Evolutionary conservation across 495 filamentous ascomycete species (phyloP).

Genomic region (Cercophora newfieldiana): DNA sequence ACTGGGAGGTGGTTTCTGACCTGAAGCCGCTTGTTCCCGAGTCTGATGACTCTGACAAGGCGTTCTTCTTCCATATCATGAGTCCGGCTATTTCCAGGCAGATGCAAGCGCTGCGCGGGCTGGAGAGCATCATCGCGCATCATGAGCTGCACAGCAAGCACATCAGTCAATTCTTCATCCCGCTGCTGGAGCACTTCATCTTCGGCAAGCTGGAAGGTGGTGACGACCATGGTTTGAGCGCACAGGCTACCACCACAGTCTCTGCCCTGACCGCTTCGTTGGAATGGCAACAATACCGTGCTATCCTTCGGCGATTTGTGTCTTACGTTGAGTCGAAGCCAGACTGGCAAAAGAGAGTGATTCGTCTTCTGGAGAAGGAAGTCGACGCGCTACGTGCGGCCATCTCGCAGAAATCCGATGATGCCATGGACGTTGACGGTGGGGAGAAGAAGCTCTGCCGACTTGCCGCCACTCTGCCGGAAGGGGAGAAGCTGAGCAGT

Average conservation of each 20-base stretch:
- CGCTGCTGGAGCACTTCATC: constrained; percentile 89
- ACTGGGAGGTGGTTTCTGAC: constrained; percentile 69
- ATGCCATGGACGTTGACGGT: constrained; percentile 43
- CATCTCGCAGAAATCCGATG: constrained; percentile 44
- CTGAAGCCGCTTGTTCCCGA: constrained; percentile 70
- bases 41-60: constrained; percentile 74
- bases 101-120: constrained; percentile 74
- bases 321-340: constrained; percentile 77
- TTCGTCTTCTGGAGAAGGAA: constrained; percentile 76
- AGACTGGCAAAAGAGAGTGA: constrained; percentile 80
- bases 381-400: constrained; percentile 68
- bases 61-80: constrained; percentile 89
- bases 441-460: constrained; percentile 28
- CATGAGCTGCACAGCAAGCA: constrained; percentile 69
- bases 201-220: constrained; percentile 76
- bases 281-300: constrained; percentile 89
- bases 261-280: constrained; percentile 70
- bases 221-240: constrained; percentile 78
- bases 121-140: constrained; percentile 64
- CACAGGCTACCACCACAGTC: constrained; percentile 76
- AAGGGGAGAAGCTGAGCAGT: constrained; percentile 64
- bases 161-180: constrained; percentile 83
- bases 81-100: constrained; percentile 90
- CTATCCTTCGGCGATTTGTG: constrained; percentile 76
- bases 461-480: constrained; percentile 68